phyloP scores from a whole-genome alignment of 345 rosid species.

The Cardamine chenopodiifolia region DNA sequence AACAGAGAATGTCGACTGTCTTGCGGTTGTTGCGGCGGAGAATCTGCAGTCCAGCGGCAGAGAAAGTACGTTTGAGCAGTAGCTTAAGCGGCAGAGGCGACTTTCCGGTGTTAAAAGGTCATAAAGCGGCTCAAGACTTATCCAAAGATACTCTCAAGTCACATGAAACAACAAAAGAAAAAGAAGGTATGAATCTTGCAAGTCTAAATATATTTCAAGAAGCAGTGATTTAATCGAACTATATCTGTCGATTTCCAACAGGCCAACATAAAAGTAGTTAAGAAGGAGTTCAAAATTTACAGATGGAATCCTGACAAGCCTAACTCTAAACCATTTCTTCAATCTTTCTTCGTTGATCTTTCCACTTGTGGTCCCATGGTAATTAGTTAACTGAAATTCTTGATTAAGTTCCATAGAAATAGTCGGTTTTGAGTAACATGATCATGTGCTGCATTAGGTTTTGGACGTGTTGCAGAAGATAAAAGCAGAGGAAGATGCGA shows the following conservation, averaged over 20 bases:
- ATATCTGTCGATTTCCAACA: not conserved
- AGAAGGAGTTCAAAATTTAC: constrained; percentile 66
- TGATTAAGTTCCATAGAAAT: not conserved
- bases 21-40: constrained; percentile 13
- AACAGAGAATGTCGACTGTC: constrained; percentile 20
- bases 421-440: not conserved
- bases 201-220: not conserved
- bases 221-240: not conserved
- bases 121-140: constrained; percentile 51
- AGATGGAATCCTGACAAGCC: constrained; percentile 66
- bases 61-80: constrained; percentile 39
- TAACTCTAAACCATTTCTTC: constrained; percentile 59
- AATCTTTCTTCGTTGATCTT: constrained; percentile 58
- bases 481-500: constrained; percentile 66
- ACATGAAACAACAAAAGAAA: constrained; percentile 25
- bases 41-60: constrained; percentile 10
- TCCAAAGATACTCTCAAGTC: constrained; percentile 52
- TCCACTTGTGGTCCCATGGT: constrained; percentile 66
- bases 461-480: constrained; percentile 71
- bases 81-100: constrained; percentile 35
- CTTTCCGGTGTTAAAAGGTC: constrained; percentile 51
- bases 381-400: not conserved
- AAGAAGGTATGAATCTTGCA: constrained; percentile 15
- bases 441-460: constrained; percentile 44
- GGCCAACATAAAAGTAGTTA: constrained; percentile 27